These are phyloP conservation scores for Suillus hirtellus DNA, from an alignment of 768 basidiomycete species.

Conservation along the genomic window DNA sequence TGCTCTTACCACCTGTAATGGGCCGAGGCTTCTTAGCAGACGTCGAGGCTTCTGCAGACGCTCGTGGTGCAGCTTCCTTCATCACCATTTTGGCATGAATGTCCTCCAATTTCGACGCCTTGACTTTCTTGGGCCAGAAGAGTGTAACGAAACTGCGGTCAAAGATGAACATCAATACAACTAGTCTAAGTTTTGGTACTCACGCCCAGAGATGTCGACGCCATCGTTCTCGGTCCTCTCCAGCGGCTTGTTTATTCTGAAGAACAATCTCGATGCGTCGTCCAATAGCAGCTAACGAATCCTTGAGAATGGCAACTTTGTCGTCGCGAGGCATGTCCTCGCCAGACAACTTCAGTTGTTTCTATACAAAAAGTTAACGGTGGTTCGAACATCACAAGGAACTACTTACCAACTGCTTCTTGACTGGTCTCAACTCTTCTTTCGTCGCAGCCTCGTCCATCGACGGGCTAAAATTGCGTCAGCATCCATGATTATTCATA, in stretches of 20 bases:
- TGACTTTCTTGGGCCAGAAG: constrained; percentile 98
- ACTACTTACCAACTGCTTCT: constrained; percentile 82
- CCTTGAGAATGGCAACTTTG: constrained; percentile 94
- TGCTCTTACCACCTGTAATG: constrained; percentile 49
- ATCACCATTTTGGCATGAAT: constrained; percentile 96
- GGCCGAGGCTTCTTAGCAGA: constrained; percentile 62
- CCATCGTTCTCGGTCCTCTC: constrained; percentile 87
- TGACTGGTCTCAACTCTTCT: constrained; percentile 93
- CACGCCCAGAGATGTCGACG: constrained; percentile 96
- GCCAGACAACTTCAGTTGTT: constrained; percentile 92
- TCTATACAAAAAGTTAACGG: constrained; percentile 46
- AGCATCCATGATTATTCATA: constrained; percentile 9
- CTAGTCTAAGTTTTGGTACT: constrained; percentile 35
- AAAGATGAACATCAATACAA: constrained; percentile 9
- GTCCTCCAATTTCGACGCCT: constrained; percentile 88
- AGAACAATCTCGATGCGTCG: constrained; percentile 87
- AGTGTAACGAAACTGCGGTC: constrained; percentile 80
- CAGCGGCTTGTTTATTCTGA: constrained; percentile 68
- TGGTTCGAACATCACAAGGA: not conserved
- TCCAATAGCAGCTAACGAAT: constrained; percentile 92
- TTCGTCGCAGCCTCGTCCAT: constrained; percentile 95
- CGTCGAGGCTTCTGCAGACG: constrained; percentile 44
- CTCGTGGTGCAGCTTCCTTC: constrained; percentile 72
- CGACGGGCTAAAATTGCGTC: constrained; percentile 61
- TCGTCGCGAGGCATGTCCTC: constrained; percentile 94